These are phyloP conservation scores for Dillenia suffruticosa DNA, from an alignment of 164 flowering plant genomes.

Conservation along the genomic window DNA sequence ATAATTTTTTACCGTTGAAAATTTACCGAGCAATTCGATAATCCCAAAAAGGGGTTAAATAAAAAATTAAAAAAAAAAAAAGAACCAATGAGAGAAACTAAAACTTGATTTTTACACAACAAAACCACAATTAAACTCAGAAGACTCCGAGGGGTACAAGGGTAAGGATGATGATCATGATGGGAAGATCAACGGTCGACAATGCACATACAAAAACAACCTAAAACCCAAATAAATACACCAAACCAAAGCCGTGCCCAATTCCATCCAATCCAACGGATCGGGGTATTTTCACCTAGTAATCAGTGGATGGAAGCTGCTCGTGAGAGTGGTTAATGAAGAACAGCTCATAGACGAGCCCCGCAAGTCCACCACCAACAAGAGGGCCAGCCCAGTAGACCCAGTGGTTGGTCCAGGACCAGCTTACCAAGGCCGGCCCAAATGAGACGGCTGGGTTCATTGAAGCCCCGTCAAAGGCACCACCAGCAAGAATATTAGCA, in stretches of 20 bases:
- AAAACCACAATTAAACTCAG: too few species aligned
- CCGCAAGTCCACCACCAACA: conserved; percentile 70
- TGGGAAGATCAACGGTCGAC: too few species aligned
- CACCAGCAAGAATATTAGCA: conserved; percentile 73
- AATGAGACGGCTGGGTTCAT: conserved; percentile 87
- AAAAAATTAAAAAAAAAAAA: too few species aligned
- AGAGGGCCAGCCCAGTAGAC: conserved; percentile 87
- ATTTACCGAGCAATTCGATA: too few species aligned
- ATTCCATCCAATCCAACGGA: background rate
- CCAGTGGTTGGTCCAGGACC: conserved; percentile 75
- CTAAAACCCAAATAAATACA: conserved; percentile 3
- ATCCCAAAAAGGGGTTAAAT: too few species aligned
- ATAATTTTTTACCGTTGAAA: too few species aligned
- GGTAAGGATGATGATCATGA: too few species aligned
- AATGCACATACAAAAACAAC: background rate
- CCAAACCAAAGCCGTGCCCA: background rate
- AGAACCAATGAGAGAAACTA: too few species aligned
- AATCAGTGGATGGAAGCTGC: conserved; percentile 33
- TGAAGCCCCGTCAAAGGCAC: conserved; percentile 77
- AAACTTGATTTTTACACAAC: too few species aligned
- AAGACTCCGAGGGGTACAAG: too few species aligned
- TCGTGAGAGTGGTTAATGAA: conserved; percentile 43
- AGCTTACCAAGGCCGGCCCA: conserved; percentile 76
- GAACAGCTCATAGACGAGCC: conserved; percentile 49
- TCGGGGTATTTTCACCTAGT: conserved; percentile 3